Percentiles rank a stretch among this genome's conserved stretches.
Evolutionary conservation across 2,329 filamentous ascomycete species (phyloP).

Genomic region (Talaromyces sp.): DNA sequence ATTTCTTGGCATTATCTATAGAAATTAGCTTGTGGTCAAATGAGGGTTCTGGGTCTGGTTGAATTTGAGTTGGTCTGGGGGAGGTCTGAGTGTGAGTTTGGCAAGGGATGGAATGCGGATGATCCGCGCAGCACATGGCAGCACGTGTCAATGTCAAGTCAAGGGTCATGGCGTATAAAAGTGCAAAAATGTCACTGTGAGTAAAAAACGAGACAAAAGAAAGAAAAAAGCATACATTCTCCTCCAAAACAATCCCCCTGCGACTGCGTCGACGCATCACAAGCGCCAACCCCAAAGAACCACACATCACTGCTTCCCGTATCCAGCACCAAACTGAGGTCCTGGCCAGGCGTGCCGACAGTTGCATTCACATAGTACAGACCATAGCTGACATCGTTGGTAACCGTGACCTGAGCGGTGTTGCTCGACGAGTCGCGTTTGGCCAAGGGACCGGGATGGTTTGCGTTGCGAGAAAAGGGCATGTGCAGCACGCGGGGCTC

Average conservation of each 20-base stretch:
- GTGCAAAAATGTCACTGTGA: background rate
- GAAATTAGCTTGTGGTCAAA: background rate
- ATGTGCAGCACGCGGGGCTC: conserved; percentile 10
- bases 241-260: conserved; percentile 8
- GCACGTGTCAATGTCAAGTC: conserved; percentile 24
- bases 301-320: conserved; percentile 66
- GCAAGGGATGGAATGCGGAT: conserved; percentile 3
- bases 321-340: conserved; percentile 57
- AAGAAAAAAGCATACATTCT: conserved; percentile 4
- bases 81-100: too few relatives aligned
- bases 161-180: background rate
- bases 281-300: conserved; percentile 27
- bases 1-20: conserved; percentile 17
- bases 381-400: conserved; percentile 4
- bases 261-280: conserved; percentile 3
- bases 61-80: background rate
- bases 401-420: background rate
- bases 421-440: conserved; percentile 2
- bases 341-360: conserved; percentile 58
- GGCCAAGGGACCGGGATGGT: background rate
- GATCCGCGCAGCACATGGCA: conserved; percentile 11
- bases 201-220: background rate
- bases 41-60: too few relatives aligned
- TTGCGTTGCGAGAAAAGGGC: conserved; percentile 4
- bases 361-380: conserved; percentile 61